phyloP scores from a whole-genome alignment of 2,329 filamentous ascomycete genomes.

The Metarhizium brunneum region DNA sequence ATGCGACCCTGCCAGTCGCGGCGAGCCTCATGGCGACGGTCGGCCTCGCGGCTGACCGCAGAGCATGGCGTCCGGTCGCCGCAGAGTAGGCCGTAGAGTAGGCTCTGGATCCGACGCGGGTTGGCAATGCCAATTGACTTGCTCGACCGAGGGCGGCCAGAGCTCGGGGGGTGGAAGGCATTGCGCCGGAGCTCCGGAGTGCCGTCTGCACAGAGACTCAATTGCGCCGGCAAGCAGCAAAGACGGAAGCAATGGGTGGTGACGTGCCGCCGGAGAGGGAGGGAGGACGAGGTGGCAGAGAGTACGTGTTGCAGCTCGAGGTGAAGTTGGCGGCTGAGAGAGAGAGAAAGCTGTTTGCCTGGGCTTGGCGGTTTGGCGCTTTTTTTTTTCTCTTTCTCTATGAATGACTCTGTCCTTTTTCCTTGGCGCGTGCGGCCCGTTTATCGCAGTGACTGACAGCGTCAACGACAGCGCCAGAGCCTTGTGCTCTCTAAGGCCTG shows the following conservation, averaged over 20 bases:
- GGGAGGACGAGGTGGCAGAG: neutral
- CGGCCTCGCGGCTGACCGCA: slow-evolving; percentile 17
- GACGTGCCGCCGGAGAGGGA: neutral
- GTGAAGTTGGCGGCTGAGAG: neutral
- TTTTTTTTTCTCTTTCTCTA: neutral
- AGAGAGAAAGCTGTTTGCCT: neutral
- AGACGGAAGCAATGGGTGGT: neutral
- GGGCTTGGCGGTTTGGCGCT: neutral
- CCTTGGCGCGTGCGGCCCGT: no score
- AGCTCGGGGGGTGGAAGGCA: slow-evolving; percentile 38
- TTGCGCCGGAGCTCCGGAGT: slow-evolving; percentile 16
- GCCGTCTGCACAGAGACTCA: slow-evolving; percentile 8
- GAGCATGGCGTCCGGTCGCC: slow-evolving; percentile 15
- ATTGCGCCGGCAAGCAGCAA: neutral
- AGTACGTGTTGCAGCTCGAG: neutral
- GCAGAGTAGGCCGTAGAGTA: slow-evolving; percentile 25
- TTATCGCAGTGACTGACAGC: no score
- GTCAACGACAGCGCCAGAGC: no score
- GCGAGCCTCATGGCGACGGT: slow-evolving; percentile 25
- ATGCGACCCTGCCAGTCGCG: slow-evolving; percentile 28
- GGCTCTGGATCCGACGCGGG: slow-evolving; percentile 20
- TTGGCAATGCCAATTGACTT: slow-evolving; percentile 18
- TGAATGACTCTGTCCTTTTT: neutral
- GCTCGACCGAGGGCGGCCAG: slow-evolving; percentile 26
- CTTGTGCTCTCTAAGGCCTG: no score